Evolutionary conservation across 371 early-diverging fungal genomes (phyloP).

Genomic region (Circinella minor): DNA sequence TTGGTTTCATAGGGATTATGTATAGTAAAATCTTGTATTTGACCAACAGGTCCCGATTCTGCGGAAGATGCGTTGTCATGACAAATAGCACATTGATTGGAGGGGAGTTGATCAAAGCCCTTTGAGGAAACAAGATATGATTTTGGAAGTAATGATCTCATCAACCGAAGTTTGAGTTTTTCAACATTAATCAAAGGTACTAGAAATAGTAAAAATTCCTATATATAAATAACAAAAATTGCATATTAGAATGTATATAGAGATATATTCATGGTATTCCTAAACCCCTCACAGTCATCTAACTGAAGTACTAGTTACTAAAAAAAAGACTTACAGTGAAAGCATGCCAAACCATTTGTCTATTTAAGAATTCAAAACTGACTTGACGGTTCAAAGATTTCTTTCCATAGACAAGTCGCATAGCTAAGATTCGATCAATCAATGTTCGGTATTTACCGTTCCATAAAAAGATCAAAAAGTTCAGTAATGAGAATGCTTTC

Average conservation of each 20-base stretch:
- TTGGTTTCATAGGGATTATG: conserved; percentile 77
- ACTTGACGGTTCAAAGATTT: conserved; percentile 79
- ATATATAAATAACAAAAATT: background rate
- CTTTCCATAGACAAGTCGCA: conserved; percentile 84
- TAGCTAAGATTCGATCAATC: conserved; percentile 76
- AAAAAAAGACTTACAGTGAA: conserved; percentile 72
- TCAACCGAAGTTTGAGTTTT: conserved; percentile 67
- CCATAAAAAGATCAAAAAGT: conserved; percentile 84
- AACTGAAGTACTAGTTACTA: too few species aligned
- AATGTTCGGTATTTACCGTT: conserved; percentile 85
- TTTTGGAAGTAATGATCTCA: conserved; percentile 59
- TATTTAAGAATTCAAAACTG: conserved; percentile 91
- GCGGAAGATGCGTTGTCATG: conserved; percentile 55
- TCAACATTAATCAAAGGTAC: conserved; percentile 85
- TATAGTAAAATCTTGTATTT: conserved; percentile 44
- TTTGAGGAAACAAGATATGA: conserved; percentile 56
- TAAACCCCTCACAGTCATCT: too few species aligned
- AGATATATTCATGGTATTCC: too few species aligned
- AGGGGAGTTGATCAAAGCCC: conserved; percentile 63
- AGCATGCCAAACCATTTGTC: conserved; percentile 94
- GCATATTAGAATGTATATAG: too few species aligned
- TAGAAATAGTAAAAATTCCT: conserved; percentile 91
- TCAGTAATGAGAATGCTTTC: conserved; percentile 69
- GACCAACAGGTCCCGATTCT: conserved; percentile 35
- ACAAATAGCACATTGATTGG: conserved; percentile 75